phyloP scores from a whole-genome alignment of 2,329 filamentous ascomycete genomes.

The Aureobasidium subglaciale region DNA sequence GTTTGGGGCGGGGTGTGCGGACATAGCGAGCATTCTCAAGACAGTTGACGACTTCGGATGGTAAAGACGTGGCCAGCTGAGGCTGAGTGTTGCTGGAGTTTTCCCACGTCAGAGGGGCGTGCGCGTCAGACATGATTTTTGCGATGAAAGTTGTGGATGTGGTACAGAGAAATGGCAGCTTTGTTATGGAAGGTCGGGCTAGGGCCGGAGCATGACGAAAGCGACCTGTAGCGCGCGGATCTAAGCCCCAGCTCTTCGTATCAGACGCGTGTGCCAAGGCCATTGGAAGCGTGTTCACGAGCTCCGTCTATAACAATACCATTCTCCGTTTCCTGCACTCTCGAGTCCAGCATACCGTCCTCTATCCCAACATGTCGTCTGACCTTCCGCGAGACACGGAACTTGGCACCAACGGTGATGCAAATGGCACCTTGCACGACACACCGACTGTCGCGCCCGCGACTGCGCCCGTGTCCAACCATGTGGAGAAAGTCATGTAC shows the following conservation, averaged over 20 bases:
- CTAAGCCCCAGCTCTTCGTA: not conserved
- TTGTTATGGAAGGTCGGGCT: not conserved
- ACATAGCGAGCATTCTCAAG: slow-evolving; percentile 94
- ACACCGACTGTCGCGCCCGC: not conserved
- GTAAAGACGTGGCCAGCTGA: slow-evolving; percentile 61
- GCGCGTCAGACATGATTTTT: slow-evolving; percentile 22
- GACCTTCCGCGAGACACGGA: slow-evolving; percentile 21
- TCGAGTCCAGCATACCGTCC: not conserved
- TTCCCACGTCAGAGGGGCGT: slow-evolving; percentile 28
- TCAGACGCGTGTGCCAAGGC: slow-evolving; percentile 6
- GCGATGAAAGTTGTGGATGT: not conserved
- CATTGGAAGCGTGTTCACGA: not conserved
- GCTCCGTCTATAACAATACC: slow-evolving; percentile 1
- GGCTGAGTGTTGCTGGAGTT: slow-evolving; percentile 64
- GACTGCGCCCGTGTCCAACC: slow-evolving; percentile 23
- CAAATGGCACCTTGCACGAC: not conserved
- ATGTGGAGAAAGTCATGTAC: slow-evolving; percentile 42
- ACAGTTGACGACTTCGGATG: slow-evolving; percentile 79
- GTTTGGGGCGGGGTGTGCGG: slow-evolving; percentile 26
- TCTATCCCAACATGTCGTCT: slow-evolving; percentile 21
- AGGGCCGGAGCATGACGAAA: slow-evolving; percentile 11
- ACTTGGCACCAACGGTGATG: slow-evolving; percentile 4
- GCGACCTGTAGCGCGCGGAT: slow-evolving; percentile 2
- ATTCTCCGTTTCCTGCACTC: not conserved
- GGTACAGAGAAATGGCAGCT: not conserved